phyloP scores from a whole-genome alignment of 2,329 filamentous ascomycete genomes.

The Phialocephala subalpina region DNA sequence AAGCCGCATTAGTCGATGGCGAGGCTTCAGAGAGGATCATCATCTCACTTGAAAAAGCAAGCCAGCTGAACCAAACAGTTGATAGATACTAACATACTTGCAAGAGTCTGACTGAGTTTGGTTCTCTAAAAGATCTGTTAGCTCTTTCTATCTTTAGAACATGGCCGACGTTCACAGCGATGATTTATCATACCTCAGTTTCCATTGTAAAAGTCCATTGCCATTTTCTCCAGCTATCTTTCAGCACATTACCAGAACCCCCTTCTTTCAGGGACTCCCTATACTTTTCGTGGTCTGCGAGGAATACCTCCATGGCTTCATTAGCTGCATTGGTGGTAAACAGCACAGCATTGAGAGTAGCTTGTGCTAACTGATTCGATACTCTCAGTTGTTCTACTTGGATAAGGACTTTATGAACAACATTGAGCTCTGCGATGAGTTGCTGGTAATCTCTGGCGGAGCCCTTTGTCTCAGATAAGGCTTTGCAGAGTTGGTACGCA shows the following conservation, averaged over 20 bases:
- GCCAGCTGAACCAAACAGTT: background rate
- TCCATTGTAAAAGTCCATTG: background rate
- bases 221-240: conserved; percentile 8
- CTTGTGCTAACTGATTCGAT: background rate
- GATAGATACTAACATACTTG: background rate
- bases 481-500: background rate
- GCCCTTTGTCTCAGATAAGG: conserved; percentile 5
- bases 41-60: background rate
- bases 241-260: background rate
- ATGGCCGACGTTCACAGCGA: no score
- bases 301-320: conserved; percentile 1
- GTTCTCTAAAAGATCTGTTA: no score
- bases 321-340: background rate
- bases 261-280: background rate
- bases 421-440: conserved; percentile 7
- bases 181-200: no score
- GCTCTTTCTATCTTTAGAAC: no score
- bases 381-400: background rate
- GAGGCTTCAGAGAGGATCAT: background rate
- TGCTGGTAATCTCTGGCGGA: conserved; percentile 12
- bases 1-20: background rate
- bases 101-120: background rate
- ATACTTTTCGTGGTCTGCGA: background rate
- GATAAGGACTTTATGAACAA: background rate
- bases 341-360: background rate